Base-by-base conservation (phyloP, 768 basidiomycete genomes). In the Amanita fuliginea region DNA sequence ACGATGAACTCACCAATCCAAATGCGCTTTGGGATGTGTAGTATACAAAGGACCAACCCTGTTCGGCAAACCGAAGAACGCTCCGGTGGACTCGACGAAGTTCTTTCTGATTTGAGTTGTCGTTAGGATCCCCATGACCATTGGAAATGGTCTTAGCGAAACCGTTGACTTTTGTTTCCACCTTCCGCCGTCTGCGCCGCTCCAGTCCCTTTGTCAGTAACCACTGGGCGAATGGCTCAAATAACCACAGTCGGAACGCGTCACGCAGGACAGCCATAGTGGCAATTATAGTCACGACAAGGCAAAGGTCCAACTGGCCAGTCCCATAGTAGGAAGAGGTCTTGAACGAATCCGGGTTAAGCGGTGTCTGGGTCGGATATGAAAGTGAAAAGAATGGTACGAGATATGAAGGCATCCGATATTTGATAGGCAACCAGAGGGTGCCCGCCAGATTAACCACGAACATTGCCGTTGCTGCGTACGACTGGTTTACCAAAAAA, bases 11-110 rank as follows among this genome's bases (percentile, higher is more conserved):
- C 61, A 95, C 95, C 55, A 90, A 56, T 24, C 95, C 95, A 62
- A 81, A 80, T 18, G 64, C 64, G 76, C 86, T 95, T 56, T 83
- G 86, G 1, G 77, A 49, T 35, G 78, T 68, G 60, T 88, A 92
- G 64, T 95, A 98, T 43, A 89, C 64, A 40, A 82, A 73, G 32
- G 80, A 80, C 89, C 92, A 98, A 50, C 91, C 87, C 67, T 99
- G 96, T 64, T 99, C 96, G 2, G 91, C 89, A 60, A 98, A 98
- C 57, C 96, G 74, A 40, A 87, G 62, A 36, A 92, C 81, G 53
- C 79, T 82, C 59, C 84, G 73, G 52, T 83, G 78, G 51, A 87
- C 69, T 56, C 71, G 75, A 46, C 73, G 78, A 16, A 74, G 67
- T 57, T 87, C 80, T 55, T 70, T 76, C 42, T 62, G 45, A 30